These are phyloP conservation scores for Xylaria flabelliformis DNA, from an alignment of 495 filamentous ascomycete species.

Conservation along the genomic window DNA sequence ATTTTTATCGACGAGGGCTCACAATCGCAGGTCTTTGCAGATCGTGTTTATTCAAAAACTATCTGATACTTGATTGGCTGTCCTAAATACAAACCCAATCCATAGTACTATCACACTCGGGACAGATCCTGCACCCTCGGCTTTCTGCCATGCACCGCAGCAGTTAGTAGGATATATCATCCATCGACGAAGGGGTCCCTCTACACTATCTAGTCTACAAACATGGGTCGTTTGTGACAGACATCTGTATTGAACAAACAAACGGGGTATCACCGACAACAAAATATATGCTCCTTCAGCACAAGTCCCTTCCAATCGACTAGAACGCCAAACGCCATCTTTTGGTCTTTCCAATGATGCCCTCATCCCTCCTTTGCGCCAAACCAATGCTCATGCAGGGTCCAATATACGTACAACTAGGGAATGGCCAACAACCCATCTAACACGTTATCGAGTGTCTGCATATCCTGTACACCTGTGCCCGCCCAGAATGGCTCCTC, in stretches of 20 bases:
- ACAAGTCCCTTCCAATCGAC: constrained; percentile 8
- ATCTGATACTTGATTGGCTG: neutral
- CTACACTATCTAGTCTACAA: neutral
- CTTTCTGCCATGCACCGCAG: neutral
- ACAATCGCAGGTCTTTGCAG: too few relatives aligned
- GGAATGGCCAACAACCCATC: constrained; percentile 60
- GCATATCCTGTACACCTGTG: constrained; percentile 63
- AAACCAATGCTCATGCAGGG: constrained; percentile 14
- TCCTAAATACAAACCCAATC: neutral
- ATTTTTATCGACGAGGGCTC: too few relatives aligned
- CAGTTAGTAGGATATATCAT: neutral
- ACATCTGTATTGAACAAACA: constrained; percentile 10
- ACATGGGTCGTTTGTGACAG: neutral
- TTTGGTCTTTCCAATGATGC: constrained; percentile 22
- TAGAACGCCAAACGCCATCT: constrained; percentile 23
- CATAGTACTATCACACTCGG: neutral
- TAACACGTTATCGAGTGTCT: constrained; percentile 70
- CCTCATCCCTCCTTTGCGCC: constrained; percentile 26
- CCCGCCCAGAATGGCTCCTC: constrained; percentile 77
- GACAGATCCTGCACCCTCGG: neutral
- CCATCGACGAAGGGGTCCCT: neutral
- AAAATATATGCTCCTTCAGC: constrained; percentile 16
- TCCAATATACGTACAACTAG: constrained; percentile 26
- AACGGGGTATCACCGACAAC: constrained; percentile 25
- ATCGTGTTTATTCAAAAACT: neutral